These are phyloP conservation scores for Yarrowia sp. DNA, from an alignment of 805 yeast species.

Conservation along the genomic window DNA sequence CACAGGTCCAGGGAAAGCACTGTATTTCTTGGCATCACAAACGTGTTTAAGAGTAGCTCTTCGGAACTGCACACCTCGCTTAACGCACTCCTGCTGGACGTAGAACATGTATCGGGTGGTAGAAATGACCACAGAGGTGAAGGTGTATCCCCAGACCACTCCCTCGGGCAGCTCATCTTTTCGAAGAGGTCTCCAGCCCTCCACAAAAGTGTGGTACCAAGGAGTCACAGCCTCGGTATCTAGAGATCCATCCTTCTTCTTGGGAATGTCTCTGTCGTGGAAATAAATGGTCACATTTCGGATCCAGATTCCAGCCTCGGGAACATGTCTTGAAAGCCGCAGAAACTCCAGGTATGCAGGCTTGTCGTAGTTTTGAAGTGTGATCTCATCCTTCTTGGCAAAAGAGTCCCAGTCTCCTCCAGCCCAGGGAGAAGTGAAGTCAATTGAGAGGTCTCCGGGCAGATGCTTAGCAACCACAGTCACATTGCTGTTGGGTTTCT, in stretches of 20 bases:
- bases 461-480: slow-evolving; percentile 62
- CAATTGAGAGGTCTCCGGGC: slow-evolving; percentile 75
- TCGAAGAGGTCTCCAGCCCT: slow-evolving; percentile 34
- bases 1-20: slow-evolving; percentile 33
- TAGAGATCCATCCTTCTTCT: neutral
- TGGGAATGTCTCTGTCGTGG: slow-evolving; percentile 7
- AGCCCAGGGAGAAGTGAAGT: slow-evolving; percentile 81
- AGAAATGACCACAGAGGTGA: slow-evolving; percentile 65
- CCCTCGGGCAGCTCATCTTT: slow-evolving; percentile 48
- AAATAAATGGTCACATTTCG: neutral
- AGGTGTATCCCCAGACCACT: slow-evolving; percentile 52
- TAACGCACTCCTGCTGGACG: slow-evolving; percentile 45
- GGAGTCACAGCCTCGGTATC: slow-evolving; percentile 15
- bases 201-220: slow-evolving; percentile 22
- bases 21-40: slow-evolving; percentile 45
- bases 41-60: slow-evolving; percentile 51
- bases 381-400: slow-evolving; percentile 51
- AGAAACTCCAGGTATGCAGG: slow-evolving; percentile 20
- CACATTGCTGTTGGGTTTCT: slow-evolving; percentile 43
- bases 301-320: slow-evolving; percentile 24
- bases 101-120: slow-evolving; percentile 59
- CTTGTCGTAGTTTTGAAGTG: slow-evolving; percentile 23
- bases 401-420: slow-evolving; percentile 62
- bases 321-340: slow-evolving; percentile 10
- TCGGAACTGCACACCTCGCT: slow-evolving; percentile 50